A percentile compares a stretch with the other conserved stretches of the same genome.
Evolutionary conservation across 1,284 basidiomycete genomes (phyloP).

Genomic region (Ustilago tritici): DNA sequence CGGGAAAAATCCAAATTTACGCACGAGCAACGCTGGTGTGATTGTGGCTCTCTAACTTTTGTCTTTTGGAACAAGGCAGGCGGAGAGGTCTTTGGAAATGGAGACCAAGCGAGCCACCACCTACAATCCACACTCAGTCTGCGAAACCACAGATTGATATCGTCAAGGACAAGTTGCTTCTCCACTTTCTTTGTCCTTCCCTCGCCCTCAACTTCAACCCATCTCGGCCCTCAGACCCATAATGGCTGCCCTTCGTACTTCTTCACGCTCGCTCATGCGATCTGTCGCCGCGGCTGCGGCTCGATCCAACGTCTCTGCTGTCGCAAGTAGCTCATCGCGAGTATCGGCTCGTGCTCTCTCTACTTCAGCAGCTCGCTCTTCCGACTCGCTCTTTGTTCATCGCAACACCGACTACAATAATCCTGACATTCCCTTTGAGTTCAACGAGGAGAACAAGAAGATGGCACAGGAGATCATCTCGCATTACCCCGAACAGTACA

Average conservation of each 20-base stretch:
- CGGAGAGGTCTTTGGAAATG: constrained; percentile 10
- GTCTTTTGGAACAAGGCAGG: constrained; percentile 12
- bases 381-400: constrained; percentile 73
- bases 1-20: constrained; percentile 14
- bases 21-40: constrained; percentile 15
- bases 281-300: constrained; percentile 34
- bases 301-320: constrained; percentile 30
- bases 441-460: constrained; percentile 83
- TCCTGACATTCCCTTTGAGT: constrained; percentile 84
- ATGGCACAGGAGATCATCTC: constrained; percentile 88
- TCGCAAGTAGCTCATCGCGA: constrained; percentile 36
- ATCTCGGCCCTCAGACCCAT: background rate
- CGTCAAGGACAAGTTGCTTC: background rate
- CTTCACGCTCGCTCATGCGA: constrained; percentile 48
- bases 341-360: constrained; percentile 44
- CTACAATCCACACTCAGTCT: background rate
- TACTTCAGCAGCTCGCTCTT: constrained; percentile 49
- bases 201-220: constrained; percentile 1
- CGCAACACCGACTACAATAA: constrained; percentile 89
- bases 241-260: constrained; percentile 52
- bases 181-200: constrained; percentile 4
- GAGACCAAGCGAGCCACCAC: too few species aligned
- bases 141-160: background rate
- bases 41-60: background rate
- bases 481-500: constrained; percentile 95